Base-by-base conservation (phyloP, 371 early-diverging fungal species). In the Dinochytrium kinnereticum region DNA sequence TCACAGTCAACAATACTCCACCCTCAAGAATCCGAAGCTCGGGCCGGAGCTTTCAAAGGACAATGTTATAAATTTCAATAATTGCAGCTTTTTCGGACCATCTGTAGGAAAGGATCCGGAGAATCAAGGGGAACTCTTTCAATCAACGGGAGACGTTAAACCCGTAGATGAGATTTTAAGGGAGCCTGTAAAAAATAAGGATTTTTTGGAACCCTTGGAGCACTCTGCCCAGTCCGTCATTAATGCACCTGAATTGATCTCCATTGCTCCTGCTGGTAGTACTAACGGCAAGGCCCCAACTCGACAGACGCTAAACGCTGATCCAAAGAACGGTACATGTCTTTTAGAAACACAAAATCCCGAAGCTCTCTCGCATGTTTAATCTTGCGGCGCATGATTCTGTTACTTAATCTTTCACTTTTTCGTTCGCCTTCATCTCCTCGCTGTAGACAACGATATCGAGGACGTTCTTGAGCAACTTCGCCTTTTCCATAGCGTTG, bases 381-480 rank as follows among this genome's bases (percentile, higher is more conserved):
- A n/a, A n/a, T n/a, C n/a, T n/a, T n/a, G n/a, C n/a, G n/a, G n/a
- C n/a, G n/a, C n/a, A n/a, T n/a, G n/a, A n/a, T n/a, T n/a, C n/a
- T n/a, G n/a, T n/a, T n/a, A n/a, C n/a, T n/a, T n/a, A n/a, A n/a
- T n/a, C n/a, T n/a, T n/a, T n/a, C n/a, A n/a, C n/a, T n/a, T n/a
- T n/a, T n/a, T n/a, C n/a, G n/a, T n/a, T n/a, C n/a, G n/a, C n/a
- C n/a, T n/a, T n/a, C n/a, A n/a, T n/a, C n/a, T n/a, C n/a, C n/a
- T n/a, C n/a, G n/a, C n/a, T n/a, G n/a, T 13, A 44, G 44, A 44
- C 44, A 44, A 53, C 55, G 55, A 53, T 13, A 53, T 53, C 5
- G 55, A 53, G n/a, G 26, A 53, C 55, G 55, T 53, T 5, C 55
- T 53, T 5, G n/a, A 53, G 5, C 55, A 53, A 5, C 55, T 53